Percentiles rank a stretch among this genome's conserved stretches.
Conservation (phyloP, 2,329 filamentous ascomycete species). For the Aspergillus versicolor region DNA sequence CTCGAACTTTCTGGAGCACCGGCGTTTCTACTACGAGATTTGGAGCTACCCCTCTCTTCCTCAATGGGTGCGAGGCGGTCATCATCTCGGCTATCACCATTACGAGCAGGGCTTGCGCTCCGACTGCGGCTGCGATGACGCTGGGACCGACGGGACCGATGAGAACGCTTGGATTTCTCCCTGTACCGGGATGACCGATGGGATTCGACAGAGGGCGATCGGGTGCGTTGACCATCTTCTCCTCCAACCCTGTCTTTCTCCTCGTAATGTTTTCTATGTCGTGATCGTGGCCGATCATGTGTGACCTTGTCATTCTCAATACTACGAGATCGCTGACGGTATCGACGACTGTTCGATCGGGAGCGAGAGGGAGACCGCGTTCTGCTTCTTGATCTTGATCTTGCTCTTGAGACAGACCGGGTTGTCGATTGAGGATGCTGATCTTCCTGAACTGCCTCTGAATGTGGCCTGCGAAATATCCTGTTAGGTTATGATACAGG, state of each 20-base stretch:
- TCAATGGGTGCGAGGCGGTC: slow-evolving; percentile 32
- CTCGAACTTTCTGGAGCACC: slow-evolving; percentile 25
- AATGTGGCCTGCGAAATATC: slow-evolving; percentile 17
- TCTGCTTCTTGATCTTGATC: slow-evolving; percentile 29
- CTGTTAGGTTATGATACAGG: slow-evolving; percentile 7
- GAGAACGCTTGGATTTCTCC: slow-evolving; percentile 54
- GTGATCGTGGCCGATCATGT: slow-evolving; percentile 26
- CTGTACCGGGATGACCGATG: slow-evolving; percentile 61
- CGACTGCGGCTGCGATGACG: slow-evolving; percentile 26
- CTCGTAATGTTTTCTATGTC: slow-evolving; percentile 32
- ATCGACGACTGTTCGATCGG: slow-evolving; percentile 50
- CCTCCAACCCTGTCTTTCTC: slow-evolving; percentile 37
- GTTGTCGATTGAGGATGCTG: slow-evolving; percentile 28
- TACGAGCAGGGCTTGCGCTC: slow-evolving; percentile 16
- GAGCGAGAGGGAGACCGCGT: slow-evolving; percentile 43
- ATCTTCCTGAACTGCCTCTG: slow-evolving; percentile 39
- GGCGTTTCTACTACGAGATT: slow-evolving; percentile 19
- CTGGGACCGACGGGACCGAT: slow-evolving; percentile 46
- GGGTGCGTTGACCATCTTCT: slow-evolving; percentile 53
- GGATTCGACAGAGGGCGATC: slow-evolving; percentile 64
- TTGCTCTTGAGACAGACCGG: slow-evolving; percentile 23
- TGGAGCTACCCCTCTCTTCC: slow-evolving; percentile 22
- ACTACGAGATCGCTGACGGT: slow-evolving; percentile 51
- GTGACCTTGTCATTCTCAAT: slow-evolving; percentile 37
- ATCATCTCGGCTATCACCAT: slow-evolving; percentile 38